A percentile compares a stretch with the other conserved stretches of the same genome.
Evolutionary conservation across 2,329 filamentous ascomycete species (phyloP).

Genomic region (Calonectria pauciramosa): DNA sequence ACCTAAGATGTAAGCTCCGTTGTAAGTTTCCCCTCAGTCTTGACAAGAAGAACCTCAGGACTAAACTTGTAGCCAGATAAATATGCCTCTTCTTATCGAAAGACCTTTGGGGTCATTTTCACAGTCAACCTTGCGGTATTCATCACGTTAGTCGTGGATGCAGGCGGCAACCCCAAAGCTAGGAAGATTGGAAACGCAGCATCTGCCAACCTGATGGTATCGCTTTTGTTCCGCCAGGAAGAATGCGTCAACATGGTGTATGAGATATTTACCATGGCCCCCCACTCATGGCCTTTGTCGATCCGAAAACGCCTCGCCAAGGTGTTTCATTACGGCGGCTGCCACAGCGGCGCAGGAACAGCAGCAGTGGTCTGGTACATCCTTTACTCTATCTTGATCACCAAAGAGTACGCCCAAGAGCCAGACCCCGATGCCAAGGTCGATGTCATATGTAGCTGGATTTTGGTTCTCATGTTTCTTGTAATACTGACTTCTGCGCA

Average conservation of each 20-base stretch:
- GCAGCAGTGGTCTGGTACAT: slow-evolving; percentile 57
- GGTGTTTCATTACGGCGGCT: slow-evolving; percentile 60
- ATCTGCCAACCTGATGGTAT: slow-evolving; percentile 51
- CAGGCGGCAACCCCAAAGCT: slow-evolving; percentile 26
- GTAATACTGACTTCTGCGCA: slow-evolving; percentile 47
- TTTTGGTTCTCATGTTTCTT: slow-evolving; percentile 43
- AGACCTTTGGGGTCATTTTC: slow-evolving; percentile 34
- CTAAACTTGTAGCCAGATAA: not conserved
- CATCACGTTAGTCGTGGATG: slow-evolving; percentile 14
- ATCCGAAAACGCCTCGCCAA: slow-evolving; percentile 57
- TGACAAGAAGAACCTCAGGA: not conserved
- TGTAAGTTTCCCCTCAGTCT: not conserved
- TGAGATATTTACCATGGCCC: slow-evolving; percentile 54
- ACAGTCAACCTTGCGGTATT: slow-evolving; percentile 27
- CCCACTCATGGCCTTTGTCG: slow-evolving; percentile 56
- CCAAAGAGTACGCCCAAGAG: slow-evolving; percentile 23
- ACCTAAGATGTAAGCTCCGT: not conserved
- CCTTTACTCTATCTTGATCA: slow-evolving; percentile 42
- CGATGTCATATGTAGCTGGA: slow-evolving; percentile 19
- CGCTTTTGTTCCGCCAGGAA: slow-evolving; percentile 64
- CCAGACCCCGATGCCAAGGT: slow-evolving; percentile 20
- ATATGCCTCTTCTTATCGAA: slow-evolving; percentile 28
- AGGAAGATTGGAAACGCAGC: slow-evolving; percentile 32
- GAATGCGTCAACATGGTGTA: slow-evolving; percentile 62
- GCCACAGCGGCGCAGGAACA: slow-evolving; percentile 59